Conservation (phyloP, 1,284 basidiomycete genomes). For the Ceratobasidium sp. region DNA sequence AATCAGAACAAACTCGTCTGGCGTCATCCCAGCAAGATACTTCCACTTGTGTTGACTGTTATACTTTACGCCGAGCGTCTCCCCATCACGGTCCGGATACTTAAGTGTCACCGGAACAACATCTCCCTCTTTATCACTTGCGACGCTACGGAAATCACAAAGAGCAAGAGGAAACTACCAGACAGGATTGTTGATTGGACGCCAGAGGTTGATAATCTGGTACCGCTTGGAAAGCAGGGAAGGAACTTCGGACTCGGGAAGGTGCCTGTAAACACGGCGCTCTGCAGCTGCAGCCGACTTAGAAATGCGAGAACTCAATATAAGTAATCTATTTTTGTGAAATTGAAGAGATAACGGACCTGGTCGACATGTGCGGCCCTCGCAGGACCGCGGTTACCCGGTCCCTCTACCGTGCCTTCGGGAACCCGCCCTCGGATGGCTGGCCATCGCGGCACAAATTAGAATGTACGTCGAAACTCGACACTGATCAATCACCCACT, state of each 20-base stretch:
- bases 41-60: conserved; percentile 74
- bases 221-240: conserved; percentile 64
- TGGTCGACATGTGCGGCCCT: neutral
- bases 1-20: conserved; percentile 74
- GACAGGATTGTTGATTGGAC: conserved; percentile 69
- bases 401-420: conserved; percentile 58
- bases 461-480: neutral
- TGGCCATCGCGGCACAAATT: conserved; percentile 48
- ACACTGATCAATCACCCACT: conserved; percentile 61
- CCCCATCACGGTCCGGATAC: conserved; percentile 71
- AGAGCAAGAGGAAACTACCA: conserved; percentile 73
- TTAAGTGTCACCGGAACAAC: conserved; percentile 66
- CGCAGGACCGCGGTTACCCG: conserved; percentile 64
- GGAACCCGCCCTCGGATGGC: conserved; percentile 64
- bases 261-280: conserved; percentile 68
- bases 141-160: conserved; percentile 71
- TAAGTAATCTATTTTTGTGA: conserved; percentile 49
- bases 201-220: conserved; percentile 81
- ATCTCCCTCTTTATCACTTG: conserved; percentile 59
- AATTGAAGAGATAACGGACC: neutral
- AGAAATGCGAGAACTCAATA: conserved; percentile 51
- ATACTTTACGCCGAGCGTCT: conserved; percentile 69
- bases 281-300: conserved; percentile 65
- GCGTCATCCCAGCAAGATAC: conserved; percentile 72
- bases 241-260: conserved; percentile 65